Base-by-base conservation (phyloP, 2,329 filamentous ascomycete species). In the Cercospora canescens region DNA sequence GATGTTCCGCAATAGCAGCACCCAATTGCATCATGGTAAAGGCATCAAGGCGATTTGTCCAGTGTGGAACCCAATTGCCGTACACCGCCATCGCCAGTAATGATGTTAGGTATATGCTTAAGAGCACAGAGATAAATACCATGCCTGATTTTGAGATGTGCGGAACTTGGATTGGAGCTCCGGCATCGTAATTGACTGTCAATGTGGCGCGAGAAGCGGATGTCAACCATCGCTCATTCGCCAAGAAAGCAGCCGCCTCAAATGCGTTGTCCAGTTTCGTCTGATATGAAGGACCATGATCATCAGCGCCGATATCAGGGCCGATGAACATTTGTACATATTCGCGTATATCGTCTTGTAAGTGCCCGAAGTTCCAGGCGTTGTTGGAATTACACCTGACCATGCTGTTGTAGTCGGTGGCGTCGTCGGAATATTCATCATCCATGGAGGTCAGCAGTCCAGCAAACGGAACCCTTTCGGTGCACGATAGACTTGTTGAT, bases 151-250 rank as follows among this genome's bases (percentile, higher is more conserved):
- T 24, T 21, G 32, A 37, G 34, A 37, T 57, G 4, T 57, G 55
- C 5, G 55, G 32, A 16, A 39, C 32, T 24, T 57, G 55, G 12
- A 35, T 24, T 34, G 21, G 30, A 2, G 32, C 55, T 14, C 32
- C 55, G 11, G 55, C 14, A 39, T 57, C 55, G 32, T 57, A 57
- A n/a, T 37, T 21, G 55, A 57, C 55, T 16, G 55, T 57, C 18
- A 57, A 37, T 16, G 55, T 57, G 39, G 55, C 32, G 18, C 21
- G 30, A 18, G 16, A 14, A 11, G 11, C 32, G 12, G 55, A 21
- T 14, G 18, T 57, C 55, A 57, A 57, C 55, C 55, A 57, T n/a
- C 32, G 55, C 32, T 57, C 55, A 18, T 57, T 57, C 32, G 55
- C 55, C 12, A 57, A 35, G 32, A 57, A 39, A 24, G 55, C 55